Evolutionary conservation across 2,329 filamentous ascomycete genomes (phyloP), one percentile per base, ranked within the genome.

Genomic region (Fusarium sp.): DNA sequence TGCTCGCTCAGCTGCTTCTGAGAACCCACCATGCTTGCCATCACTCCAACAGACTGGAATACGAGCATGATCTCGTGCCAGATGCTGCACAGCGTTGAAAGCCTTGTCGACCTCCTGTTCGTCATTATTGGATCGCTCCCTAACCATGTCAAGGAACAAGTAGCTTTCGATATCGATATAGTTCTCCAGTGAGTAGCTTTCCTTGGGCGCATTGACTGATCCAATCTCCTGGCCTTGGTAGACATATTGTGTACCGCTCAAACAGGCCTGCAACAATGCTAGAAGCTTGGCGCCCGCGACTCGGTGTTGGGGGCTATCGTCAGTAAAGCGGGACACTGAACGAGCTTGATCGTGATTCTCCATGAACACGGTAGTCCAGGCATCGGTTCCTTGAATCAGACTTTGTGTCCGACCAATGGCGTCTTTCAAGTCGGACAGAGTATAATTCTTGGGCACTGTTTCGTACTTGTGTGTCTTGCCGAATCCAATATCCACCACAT

Each of bases 141-240:
- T 74, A 10, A 79, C 68, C 63, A 77, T 74, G 5, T 77, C 57
- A 10, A 78, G 36, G 24, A 78, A 81, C 1, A 79, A 85, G 45
- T 84, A 84, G 69, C 86, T 88, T 45, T 83, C 78, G 3, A 85
- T 80, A 49, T 85, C 80, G 10, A 83, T 76, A 53, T 84, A 83
- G 50, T 84, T 89, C 58, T 91, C 86, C 0, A 86, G 76, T 8
- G 91, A 87, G n/a, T 84, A 84, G 82, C 88, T 88, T 1, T 82
- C 79, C 13, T 79, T 79, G 0, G 90, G 88, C 2, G 88, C 83
- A 68, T 92, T 91, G 14, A 87, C 81, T 77, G 88, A 87, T 1
- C 89, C 90, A 9, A 92, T 83, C 69, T 92, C 90, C 72, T 92
- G 88, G 11, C 90, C 90, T 72, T 92, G 89, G 73, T 91, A 91